phyloP scores from a whole-genome alignment of 805 yeast species.

The Pichia manshurica region DNA sequence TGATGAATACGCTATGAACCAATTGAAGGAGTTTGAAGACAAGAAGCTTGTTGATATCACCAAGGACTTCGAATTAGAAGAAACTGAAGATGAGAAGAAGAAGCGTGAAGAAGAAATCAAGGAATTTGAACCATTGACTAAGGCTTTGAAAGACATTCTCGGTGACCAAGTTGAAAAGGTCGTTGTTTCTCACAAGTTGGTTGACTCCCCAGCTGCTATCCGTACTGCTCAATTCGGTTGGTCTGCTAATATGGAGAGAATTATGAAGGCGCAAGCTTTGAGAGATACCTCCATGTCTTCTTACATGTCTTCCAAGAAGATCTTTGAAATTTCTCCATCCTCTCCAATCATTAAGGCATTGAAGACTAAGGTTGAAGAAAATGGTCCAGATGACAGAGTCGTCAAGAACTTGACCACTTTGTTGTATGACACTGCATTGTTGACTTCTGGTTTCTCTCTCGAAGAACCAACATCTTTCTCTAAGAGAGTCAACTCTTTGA shows the following conservation, averaged over 20 bases:
- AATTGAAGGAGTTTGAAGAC: constrained; percentile 98
- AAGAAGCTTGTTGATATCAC: constrained; percentile 98
- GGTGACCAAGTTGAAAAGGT: constrained; percentile 99
- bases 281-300: constrained; percentile 98
- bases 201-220: constrained; percentile 99
- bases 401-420: constrained; percentile 96
- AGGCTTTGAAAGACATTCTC: constrained; percentile 91
- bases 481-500: constrained; percentile 95
- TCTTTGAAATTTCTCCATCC: constrained; percentile 96
- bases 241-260: constrained; percentile 99
- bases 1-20: constrained; percentile 99
- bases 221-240: constrained; percentile 99
- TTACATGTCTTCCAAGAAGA: constrained; percentile 99
- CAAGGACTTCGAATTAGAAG: constrained; percentile 98
- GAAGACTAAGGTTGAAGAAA: constrained; percentile 92
- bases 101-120: constrained; percentile 88
- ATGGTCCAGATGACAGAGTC: constrained; percentile 97
- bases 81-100: constrained; percentile 96
- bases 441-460: constrained; percentile 97
- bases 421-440: constrained; percentile 94
- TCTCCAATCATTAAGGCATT: constrained; percentile 93
- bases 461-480: constrained; percentile 99
- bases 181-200: constrained; percentile 93
- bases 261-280: constrained; percentile 99
- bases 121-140: constrained; percentile 89